Evolutionary conservation across 257 asterid species (phyloP).

Genomic region (Nicotiana attenuata): DNA sequence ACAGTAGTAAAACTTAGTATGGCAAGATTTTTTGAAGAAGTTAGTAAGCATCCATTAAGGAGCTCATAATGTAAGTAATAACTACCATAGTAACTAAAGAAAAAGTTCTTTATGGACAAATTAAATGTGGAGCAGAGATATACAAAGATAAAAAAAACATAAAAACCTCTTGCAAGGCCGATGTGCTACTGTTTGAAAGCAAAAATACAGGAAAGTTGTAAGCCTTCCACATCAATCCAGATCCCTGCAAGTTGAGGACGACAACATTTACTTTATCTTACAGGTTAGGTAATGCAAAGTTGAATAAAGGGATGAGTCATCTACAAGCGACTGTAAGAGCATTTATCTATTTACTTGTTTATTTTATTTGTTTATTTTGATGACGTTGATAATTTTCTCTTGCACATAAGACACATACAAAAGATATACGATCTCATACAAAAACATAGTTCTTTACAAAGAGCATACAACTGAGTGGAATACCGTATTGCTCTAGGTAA

Average conservation of each 20-base stretch:
- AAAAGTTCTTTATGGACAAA: not conserved
- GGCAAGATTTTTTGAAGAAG: not conserved
- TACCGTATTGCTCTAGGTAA: not conserved
- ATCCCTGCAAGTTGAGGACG: conserved; percentile 60
- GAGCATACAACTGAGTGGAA: not conserved
- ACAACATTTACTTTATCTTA: conserved; percentile 8
- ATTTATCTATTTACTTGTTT: not conserved
- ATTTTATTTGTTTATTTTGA: not conserved
- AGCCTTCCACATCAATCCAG: conserved; percentile 95
- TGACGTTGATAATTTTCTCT: not conserved
- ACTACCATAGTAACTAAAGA: not conserved
- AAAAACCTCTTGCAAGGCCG: conserved; percentile 65
- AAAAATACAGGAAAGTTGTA: conserved; percentile 88
- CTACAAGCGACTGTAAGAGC: not conserved
- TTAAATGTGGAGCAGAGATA: not conserved
- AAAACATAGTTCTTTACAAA: not conserved
- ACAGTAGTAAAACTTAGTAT: not conserved
- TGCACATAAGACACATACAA: not conserved
- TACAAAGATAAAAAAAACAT: not conserved
- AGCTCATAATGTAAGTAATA: not conserved
- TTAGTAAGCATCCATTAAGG: not conserved
- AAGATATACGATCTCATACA: not conserved
- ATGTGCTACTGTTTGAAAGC: conserved; percentile 67
- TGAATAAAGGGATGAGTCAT: not conserved
- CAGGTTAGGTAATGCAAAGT: not conserved